A percentile compares a stretch with the other conserved stretches of the same genome.
phyloP scores from a whole-genome alignment of 768 basidiomycete species.

The Mycena kentingensis region DNA sequence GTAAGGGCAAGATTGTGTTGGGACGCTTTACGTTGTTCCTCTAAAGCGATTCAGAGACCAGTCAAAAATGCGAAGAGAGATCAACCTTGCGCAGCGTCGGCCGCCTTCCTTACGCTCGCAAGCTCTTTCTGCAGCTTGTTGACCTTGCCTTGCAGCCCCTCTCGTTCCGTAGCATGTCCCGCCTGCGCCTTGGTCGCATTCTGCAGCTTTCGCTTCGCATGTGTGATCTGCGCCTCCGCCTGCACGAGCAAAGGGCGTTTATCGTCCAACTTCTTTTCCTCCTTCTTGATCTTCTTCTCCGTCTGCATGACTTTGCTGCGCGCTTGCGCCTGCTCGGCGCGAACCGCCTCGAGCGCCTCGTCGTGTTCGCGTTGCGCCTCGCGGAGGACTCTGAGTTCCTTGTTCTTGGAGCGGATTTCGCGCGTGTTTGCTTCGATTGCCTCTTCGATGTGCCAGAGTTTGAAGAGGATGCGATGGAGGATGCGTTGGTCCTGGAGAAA shows the following conservation, averaged over 20 bases:
- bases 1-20: constrained; percentile 77
- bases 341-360: constrained; percentile 67
- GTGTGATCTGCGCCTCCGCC: constrained; percentile 84
- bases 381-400: constrained; percentile 65
- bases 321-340: constrained; percentile 79
- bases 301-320: constrained; percentile 76
- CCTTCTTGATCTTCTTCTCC: constrained; percentile 87
- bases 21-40: constrained; percentile 72
- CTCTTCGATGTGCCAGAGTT: constrained; percentile 86
- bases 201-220: constrained; percentile 75
- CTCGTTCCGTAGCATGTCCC: constrained; percentile 60
- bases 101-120: constrained; percentile 61
- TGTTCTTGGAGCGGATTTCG: constrained; percentile 73
- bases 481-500: constrained; percentile 72
- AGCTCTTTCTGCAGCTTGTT: constrained; percentile 65
- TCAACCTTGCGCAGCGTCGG: constrained; percentile 79
- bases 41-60: constrained; percentile 36
- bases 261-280: constrained; percentile 83
- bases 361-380: constrained; percentile 73
- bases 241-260: constrained; percentile 88
- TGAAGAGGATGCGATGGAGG: constrained; percentile 81
- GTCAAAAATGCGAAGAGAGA: not conserved
- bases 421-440: constrained; percentile 72
- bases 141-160: constrained; percentile 49
- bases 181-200: constrained; percentile 67